phyloP scores from a whole-genome alignment of 2,329 filamentous ascomycete genomes.

The Sporothrix brasiliensis region DNA sequence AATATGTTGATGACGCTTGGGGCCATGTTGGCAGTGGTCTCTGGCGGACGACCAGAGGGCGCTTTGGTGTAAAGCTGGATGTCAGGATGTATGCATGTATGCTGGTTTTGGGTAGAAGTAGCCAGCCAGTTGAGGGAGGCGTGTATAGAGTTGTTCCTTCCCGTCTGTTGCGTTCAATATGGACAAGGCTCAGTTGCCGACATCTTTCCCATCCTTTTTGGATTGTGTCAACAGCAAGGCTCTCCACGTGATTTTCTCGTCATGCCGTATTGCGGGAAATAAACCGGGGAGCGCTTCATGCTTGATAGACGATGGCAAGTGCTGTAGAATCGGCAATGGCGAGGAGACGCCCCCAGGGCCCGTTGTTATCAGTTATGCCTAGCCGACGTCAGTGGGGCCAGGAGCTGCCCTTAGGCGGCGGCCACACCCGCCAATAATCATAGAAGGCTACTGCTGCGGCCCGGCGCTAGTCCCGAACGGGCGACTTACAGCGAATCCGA shows the following conservation, averaged over 20 bases:
- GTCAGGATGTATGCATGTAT: background rate
- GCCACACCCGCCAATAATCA: background rate
- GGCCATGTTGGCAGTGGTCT: background rate
- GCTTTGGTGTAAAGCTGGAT: background rate
- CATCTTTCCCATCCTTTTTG: background rate
- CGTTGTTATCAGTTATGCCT: background rate
- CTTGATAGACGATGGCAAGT: background rate
- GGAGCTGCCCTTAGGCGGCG: background rate
- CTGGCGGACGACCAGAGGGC: background rate
- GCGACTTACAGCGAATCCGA: constrained; percentile 1
- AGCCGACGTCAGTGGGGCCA: background rate
- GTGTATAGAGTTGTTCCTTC: background rate
- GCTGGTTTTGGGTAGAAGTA: background rate
- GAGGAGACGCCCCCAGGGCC: too few species aligned
- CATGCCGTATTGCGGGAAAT: background rate
- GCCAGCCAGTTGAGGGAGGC: background rate
- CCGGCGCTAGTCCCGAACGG: constrained; percentile 10
- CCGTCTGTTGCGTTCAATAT: background rate
- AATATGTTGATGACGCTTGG: background rate
- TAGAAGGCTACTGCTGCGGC: background rate
- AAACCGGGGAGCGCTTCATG: background rate
- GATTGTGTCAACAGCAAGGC: background rate
- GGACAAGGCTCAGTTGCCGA: constrained; percentile 4
- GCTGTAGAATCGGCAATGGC: too few species aligned
- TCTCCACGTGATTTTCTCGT: background rate